Base-by-base conservation (phyloP, 2,329 filamentous ascomycete species). In the Phoma sp. region DNA sequence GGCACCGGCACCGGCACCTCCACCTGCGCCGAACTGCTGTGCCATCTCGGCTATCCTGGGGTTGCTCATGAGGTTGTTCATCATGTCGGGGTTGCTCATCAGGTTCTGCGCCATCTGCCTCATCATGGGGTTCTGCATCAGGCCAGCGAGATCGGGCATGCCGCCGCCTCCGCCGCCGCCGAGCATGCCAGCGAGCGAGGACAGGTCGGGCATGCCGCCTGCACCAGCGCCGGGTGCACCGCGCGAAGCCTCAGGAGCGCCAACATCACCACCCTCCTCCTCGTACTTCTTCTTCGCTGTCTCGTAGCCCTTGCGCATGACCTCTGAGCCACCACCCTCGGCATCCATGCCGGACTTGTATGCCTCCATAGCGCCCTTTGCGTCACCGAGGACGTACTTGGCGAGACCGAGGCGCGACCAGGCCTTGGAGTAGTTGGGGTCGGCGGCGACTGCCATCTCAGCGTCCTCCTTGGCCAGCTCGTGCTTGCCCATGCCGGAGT, bases 301-400 rank as follows among this genome's bases (percentile, higher is more conserved):
- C 84, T 98, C 93, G 72, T 85, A 95, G 18, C 95, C 95, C 79
- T 93, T 96, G 82, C 92, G 93, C 95, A 98, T 98, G 57, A 93
- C 92, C 13, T 98, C 93, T 65, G 90, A 96, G 58, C 95, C 95
- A 48, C 95, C 95, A 46, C 95, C 93, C 77, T 99, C 95, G 61
- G 91, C 85, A 73, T 96, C 90, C 71, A 99, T 98, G 47, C 95
- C 95, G 75, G 90, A 86, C 77, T 88, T 81, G 78, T 99, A 99
- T 14, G 95, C 95, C 68, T 98, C 93, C 88, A 97, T 96, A 60
- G 90, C 89, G 44, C 91, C 95, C 77, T 89, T 88, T 52, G 91
- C 89, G 71, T 99, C 93, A 30, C 93, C 93, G 46, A 97, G 85
- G 13, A 93, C 93, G 77, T 93, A 99, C 58, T 89, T 86, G 38